Evolutionary conservation across 805 yeast genomes (phyloP).

Genomic region (Hagleromyces aurorensis): DNA sequence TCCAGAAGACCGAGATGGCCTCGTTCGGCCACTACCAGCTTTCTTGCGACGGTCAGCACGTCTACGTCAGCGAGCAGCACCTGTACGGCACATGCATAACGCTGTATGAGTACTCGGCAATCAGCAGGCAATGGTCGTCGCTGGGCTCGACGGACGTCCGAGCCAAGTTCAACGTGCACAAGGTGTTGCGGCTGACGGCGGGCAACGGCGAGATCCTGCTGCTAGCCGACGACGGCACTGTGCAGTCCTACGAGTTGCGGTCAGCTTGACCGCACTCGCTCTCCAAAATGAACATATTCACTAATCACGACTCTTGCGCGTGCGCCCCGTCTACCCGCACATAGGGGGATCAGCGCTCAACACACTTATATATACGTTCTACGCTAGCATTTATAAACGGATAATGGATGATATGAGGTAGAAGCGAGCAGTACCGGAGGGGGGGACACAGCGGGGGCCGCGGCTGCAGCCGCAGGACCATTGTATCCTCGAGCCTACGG

Average conservation of each 20-base stretch:
- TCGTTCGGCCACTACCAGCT: conserved; percentile 1
- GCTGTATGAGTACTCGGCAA: conserved; percentile 8
- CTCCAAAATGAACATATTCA: too few species aligned
- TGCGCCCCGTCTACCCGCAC: too few species aligned
- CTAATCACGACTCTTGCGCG: too few species aligned
- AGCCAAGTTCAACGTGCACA: conserved; percentile 15
- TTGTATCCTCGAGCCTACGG: too few species aligned
- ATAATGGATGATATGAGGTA: too few species aligned
- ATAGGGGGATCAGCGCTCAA: too few species aligned
- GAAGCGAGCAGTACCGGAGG: too few species aligned
- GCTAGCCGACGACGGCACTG: conserved; percentile 6
- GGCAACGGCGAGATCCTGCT: neutral
- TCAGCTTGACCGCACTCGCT: too few species aligned
- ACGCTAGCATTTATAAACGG: too few species aligned
- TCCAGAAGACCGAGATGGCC: conserved; percentile 5
- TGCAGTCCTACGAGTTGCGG: conserved; percentile 5
- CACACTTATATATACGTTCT: too few species aligned
- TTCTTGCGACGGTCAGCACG: conserved; percentile 3
- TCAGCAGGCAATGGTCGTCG: conserved; percentile 13
- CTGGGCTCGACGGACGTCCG: conserved; percentile 17
- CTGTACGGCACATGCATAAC: conserved; percentile 18
- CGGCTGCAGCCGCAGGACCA: too few species aligned
- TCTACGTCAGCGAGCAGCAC: conserved; percentile 13
- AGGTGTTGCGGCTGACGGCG: conserved; percentile 8
- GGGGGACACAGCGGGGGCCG: too few species aligned